These are phyloP conservation scores for Barnettozyma siamensis DNA, from an alignment of 805 yeast species.

Conservation along the genomic window DNA sequence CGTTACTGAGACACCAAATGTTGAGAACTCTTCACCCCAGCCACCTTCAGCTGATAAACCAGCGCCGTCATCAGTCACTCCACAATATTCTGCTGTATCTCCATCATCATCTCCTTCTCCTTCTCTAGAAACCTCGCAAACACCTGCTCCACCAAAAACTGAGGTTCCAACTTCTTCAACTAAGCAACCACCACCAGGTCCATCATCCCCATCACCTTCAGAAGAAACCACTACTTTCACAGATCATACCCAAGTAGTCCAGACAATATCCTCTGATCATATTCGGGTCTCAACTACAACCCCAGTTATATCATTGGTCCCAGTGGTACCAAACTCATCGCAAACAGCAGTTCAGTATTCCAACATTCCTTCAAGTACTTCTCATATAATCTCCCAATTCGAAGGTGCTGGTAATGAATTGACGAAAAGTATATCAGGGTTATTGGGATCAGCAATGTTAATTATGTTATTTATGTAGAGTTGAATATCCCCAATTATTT, in stretches of 20 bases:
- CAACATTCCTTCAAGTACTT: background rate
- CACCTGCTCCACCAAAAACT: conserved; percentile 3
- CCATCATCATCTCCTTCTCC: background rate
- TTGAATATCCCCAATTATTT: too few species aligned
- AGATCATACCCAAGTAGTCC: background rate
- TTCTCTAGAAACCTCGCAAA: background rate
- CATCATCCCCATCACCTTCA: background rate
- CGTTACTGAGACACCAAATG: too few species aligned
- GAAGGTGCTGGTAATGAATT: conserved; percentile 9
- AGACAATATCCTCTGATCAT: background rate
- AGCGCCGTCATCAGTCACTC: too few species aligned
- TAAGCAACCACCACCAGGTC: background rate
- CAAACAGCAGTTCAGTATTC: background rate
- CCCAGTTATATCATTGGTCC: background rate
- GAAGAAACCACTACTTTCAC: background rate
- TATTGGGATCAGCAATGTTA: background rate
- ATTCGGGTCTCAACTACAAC: background rate
- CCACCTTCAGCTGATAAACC: too few species aligned
- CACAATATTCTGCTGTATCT: too few species aligned
- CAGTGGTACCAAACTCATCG: background rate
- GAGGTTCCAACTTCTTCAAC: background rate
- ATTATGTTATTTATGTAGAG: background rate
- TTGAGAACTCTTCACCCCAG: too few species aligned
- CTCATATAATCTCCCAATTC: conserved; percentile 4
- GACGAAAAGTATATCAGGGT: conserved; percentile 2